phyloP scores from a whole-genome alignment of 257 asterid species.

The Capsicum pubescens region DNA sequence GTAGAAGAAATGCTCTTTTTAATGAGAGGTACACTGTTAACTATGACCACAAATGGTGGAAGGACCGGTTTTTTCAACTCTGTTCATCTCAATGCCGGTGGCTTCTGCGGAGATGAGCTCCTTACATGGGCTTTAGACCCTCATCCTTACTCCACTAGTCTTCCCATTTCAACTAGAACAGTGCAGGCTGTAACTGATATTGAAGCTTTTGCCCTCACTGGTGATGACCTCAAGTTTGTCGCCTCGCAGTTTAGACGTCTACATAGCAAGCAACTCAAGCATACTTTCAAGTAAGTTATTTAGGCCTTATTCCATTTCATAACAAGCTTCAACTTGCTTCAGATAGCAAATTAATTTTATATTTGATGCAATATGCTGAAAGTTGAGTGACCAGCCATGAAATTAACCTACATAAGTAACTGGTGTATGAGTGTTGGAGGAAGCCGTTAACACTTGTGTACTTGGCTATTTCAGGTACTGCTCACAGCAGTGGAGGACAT shows the following conservation, averaged over 20 bases:
- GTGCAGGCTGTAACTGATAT: slow-evolving; percentile 22
- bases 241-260: slow-evolving; percentile 31
- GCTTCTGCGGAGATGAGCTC: slow-evolving; percentile 35
- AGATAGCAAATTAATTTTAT: background rate
- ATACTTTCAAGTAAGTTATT: slow-evolving; percentile 27
- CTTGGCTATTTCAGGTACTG: slow-evolving; percentile 45
- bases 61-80: slow-evolving; percentile 29
- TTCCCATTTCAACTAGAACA: slow-evolving; percentile 29
- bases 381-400: background rate
- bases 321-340: background rate
- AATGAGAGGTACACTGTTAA: slow-evolving; percentile 30
- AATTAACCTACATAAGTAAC: slow-evolving; percentile 28
- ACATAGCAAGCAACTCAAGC: slow-evolving; percentile 10
- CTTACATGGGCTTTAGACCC: slow-evolving; percentile 31
- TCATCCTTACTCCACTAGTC: background rate
- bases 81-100: slow-evolving; percentile 22
- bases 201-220: slow-evolving; percentile 28
- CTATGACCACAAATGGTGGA: slow-evolving; percentile 34
- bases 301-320: slow-evolving; percentile 7
- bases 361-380: background rate
- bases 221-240: slow-evolving; percentile 32
- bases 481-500: slow-evolving; percentile 76
- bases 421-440: slow-evolving; percentile 46
- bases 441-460: slow-evolving; percentile 17
- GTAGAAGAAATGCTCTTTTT: slow-evolving; percentile 35